Evolutionary conservation across 768 basidiomycete genomes (phyloP), one percentile per base, ranked within the genome.

Genomic region (Pisolithus orientalis): DNA sequence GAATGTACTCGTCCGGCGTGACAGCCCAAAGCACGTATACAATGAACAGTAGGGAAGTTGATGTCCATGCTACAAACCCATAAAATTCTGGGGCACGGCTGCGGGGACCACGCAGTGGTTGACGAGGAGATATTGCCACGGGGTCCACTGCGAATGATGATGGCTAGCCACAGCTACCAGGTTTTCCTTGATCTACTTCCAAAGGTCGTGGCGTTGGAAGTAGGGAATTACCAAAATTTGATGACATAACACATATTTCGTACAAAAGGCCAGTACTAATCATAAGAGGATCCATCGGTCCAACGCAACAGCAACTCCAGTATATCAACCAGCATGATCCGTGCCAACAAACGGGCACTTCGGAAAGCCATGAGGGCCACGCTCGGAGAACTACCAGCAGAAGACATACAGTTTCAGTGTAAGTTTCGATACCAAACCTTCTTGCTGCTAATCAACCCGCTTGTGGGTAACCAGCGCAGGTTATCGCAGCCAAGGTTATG

Each of bases 21-120:
- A 92, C 65, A 1, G 85, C 88, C 91, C 91, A 94, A 6, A 91
- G 70, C 32, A 91, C 61, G 63, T 87, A 92, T 25, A 87, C 60
- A 49, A 79, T 65, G 62, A 87, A 93, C 2, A 82, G 67, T 27
- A 91, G 68, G 48, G 79, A 83, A 0, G 92, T 92, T 0, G 82
- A 82, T 8, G 84, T 83, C 85, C 84, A 89, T 14, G 87, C 88
- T 5, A 87, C 88, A 64, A 93, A 94, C n/a, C 92, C 91, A 59
- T 92, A 91, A 61, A 92, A 86, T 69, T 94, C 91, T 40, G 87
- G 78, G 11, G 87, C 86, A 8, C 87, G 82, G 64, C 82, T 85
- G 55, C 79, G 80, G 54, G 70, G 64, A 49, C 77, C 79, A 39
- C 62, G 67, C 6, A 73, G 70, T 2, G 68, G 69, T 43, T 68